A percentile compares a stretch with the other conserved stretches of the same genome.
Evolutionary conservation across 2,329 filamentous ascomycete species (phyloP).

Genomic region (Cladophialophora immunda): DNA sequence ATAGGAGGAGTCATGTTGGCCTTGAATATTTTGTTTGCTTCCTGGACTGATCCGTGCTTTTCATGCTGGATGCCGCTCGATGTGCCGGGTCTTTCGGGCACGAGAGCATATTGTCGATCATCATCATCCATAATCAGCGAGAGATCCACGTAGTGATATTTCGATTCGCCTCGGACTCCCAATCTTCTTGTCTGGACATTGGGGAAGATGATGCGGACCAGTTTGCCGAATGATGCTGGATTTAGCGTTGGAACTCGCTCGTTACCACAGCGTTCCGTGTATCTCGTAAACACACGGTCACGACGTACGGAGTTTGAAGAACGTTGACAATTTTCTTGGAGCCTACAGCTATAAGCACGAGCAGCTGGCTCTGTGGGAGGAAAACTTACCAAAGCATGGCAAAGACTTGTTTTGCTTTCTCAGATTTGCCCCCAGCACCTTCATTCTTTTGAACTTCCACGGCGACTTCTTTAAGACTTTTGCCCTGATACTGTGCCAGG

Average conservation of each 20-base stretch:
- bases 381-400: slow-evolving; percentile 59
- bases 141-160: slow-evolving; percentile 83
- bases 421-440: slow-evolving; percentile 58
- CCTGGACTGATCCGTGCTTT: slow-evolving; percentile 32
- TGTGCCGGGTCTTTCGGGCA: slow-evolving; percentile 34
- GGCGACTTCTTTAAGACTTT: slow-evolving; percentile 57
- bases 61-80: slow-evolving; percentile 33
- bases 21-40: slow-evolving; percentile 30
- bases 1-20: slow-evolving; percentile 32
- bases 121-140: slow-evolving; percentile 47
- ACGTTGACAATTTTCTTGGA: slow-evolving; percentile 58
- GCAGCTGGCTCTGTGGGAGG: too few relatives aligned
- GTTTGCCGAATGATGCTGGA: slow-evolving; percentile 95
- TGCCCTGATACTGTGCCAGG: slow-evolving; percentile 57
- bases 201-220: slow-evolving; percentile 94
- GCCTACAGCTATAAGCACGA: slow-evolving; percentile 45
- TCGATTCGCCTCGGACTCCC: slow-evolving; percentile 94
- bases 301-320: slow-evolving; percentile 77
- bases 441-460: slow-evolving; percentile 59
- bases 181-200: slow-evolving; percentile 91
- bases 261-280: slow-evolving; percentile 89
- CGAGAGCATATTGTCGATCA: slow-evolving; percentile 32
- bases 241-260: slow-evolving; percentile 95
- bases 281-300: slow-evolving; percentile 93
- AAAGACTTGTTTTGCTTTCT: slow-evolving; percentile 62